Evolutionary conservation across 23 red algal genomes (phyloP).

Genomic region (Gracilariopsis chorda): DNA sequence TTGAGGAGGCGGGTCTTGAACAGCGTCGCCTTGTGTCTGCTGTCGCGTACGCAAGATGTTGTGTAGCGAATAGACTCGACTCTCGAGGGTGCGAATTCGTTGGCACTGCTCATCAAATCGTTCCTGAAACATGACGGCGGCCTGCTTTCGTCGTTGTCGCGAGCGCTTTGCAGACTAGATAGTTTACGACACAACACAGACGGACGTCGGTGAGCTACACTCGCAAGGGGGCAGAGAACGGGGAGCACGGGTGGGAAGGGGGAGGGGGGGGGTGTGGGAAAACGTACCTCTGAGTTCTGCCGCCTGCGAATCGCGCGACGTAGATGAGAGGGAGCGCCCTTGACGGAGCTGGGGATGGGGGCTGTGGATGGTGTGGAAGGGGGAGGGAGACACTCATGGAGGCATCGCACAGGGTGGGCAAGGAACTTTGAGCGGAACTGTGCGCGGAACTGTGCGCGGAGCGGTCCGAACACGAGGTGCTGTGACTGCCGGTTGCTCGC

Average conservation of each 20-base stretch:
- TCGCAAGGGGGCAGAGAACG: background rate
- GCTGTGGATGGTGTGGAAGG: too few relatives aligned
- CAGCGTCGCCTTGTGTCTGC: too few relatives aligned
- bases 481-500: too few relatives aligned
- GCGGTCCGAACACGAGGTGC: too few relatives aligned
- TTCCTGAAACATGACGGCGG: background rate
- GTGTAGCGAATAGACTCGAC: background rate
- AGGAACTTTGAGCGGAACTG: too few relatives aligned
- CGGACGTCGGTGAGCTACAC: background rate
- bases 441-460: too few relatives aligned
- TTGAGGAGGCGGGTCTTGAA: too few relatives aligned
- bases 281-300: conserved; percentile 52
- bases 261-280: background rate
- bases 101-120: conserved; percentile 4
- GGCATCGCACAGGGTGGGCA: too few relatives aligned
- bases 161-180: conserved; percentile 35
- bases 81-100: conserved; percentile 15
- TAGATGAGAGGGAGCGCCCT: conserved; percentile 33
- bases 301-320: conserved; percentile 44
- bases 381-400: too few relatives aligned
- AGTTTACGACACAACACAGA: background rate
- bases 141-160: conserved; percentile 9
- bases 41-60: background rate
- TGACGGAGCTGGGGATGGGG: conserved; percentile 20
- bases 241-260: background rate